A percentile compares a stretch with the other conserved stretches of the same genome.
These are phyloP conservation scores for Aegilops bicornis DNA, from an alignment of 176 grass and related monocot species.

Conservation along the genomic window DNA sequence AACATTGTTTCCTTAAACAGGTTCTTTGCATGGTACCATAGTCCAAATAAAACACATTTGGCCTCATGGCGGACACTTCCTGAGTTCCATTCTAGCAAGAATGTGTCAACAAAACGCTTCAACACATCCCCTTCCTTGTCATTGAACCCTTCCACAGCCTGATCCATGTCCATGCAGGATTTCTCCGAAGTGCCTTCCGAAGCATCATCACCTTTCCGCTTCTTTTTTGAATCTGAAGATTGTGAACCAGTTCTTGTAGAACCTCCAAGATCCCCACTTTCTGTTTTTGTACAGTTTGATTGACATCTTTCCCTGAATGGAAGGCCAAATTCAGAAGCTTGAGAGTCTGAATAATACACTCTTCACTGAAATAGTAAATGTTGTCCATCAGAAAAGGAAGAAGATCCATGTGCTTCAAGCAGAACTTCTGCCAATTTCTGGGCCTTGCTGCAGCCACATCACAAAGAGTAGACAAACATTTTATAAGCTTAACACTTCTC, in stretches of 20 bases:
- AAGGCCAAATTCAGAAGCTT: constrained; percentile 96
- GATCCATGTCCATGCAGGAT: constrained; percentile 90
- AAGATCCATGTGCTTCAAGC: constrained; percentile 83
- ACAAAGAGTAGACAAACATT: constrained; percentile 77
- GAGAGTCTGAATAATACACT: constrained; percentile 89
- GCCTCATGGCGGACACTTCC: constrained; percentile 91
- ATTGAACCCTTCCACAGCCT: constrained; percentile 68
- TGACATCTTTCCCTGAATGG: constrained; percentile 82
- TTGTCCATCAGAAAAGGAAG: constrained; percentile 85
- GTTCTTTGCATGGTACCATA: constrained; percentile 88
- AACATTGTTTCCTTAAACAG: constrained; percentile 70
- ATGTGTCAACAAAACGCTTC: constrained; percentile 78
- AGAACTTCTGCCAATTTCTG: constrained; percentile 99
- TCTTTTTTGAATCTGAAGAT: constrained; percentile 75
- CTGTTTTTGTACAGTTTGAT: constrained; percentile 54
- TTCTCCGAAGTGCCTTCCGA: constrained; percentile 74
- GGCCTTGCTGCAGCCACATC: constrained; percentile 89
- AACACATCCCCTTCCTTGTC: constrained; percentile 64
- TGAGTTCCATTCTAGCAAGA: constrained; percentile 92
- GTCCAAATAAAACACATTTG: constrained; percentile 79
- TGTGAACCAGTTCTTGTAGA: constrained; percentile 56
- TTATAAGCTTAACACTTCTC: constrained; percentile 95
- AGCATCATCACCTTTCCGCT: constrained; percentile 71
- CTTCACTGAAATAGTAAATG: constrained; percentile 92
- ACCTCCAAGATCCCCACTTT: constrained; percentile 46